These are phyloP conservation scores for Xylariales sp. DNA, from an alignment of 2,329 filamentous ascomycete species.

Conservation along the genomic window DNA sequence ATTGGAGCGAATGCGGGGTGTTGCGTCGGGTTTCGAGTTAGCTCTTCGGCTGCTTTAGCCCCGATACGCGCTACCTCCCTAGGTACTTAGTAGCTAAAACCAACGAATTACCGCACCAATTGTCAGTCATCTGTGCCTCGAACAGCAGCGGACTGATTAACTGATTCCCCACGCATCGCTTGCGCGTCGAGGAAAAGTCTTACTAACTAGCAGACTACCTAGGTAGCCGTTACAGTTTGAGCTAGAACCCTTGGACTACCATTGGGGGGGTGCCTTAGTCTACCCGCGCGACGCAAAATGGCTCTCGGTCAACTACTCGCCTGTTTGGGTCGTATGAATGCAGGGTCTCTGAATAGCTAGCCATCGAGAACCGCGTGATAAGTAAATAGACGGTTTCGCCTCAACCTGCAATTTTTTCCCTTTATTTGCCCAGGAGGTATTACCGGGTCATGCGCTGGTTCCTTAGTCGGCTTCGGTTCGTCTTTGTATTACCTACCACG, in stretches of 20 bases:
- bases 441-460: not conserved
- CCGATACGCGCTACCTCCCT: constrained; percentile 29
- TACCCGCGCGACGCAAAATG: constrained; percentile 22
- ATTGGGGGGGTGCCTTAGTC: constrained; percentile 14
- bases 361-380: not conserved
- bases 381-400: not conserved
- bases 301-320: constrained; percentile 1
- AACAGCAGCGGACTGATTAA: not conserved
- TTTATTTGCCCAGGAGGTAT: not conserved
- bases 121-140: constrained; percentile 21
- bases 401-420: not conserved
- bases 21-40: constrained; percentile 23
- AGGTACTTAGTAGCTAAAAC: not conserved
- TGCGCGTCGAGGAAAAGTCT: constrained; percentile 1
- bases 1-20: constrained; percentile 41
- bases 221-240: not conserved
- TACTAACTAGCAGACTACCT: constrained; percentile 3
- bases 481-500: not conserved
- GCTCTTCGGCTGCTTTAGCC: constrained; percentile 38
- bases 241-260: constrained; percentile 4
- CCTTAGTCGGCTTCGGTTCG: not conserved
- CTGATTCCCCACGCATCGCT: constrained; percentile 24
- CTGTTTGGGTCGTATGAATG: not conserved
- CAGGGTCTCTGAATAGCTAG: not conserved
- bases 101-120: constrained; percentile 40